These are phyloP conservation scores for Monosporascus sp. DNA, from an alignment of 2,329 filamentous ascomycete species.

Conservation along the genomic window DNA sequence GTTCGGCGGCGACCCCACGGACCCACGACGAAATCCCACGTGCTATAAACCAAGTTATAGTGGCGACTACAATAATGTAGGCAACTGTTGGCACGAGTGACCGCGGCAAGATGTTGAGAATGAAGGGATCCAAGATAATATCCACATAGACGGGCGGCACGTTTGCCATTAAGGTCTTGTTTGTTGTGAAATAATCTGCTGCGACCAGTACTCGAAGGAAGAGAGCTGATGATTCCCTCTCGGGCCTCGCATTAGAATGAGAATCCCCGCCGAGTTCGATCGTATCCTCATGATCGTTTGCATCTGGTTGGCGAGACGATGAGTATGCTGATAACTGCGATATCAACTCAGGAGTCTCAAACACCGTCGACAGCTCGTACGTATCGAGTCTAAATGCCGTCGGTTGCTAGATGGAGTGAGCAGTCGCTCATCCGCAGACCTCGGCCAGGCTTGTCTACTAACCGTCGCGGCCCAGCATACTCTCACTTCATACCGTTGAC, in stretches of 20 bases:
- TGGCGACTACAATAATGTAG: slow-evolving; percentile 62
- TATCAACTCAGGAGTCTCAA: slow-evolving; percentile 57
- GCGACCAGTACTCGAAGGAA: slow-evolving; percentile 70
- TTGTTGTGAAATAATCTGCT: slow-evolving; percentile 78
- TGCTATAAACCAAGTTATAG: slow-evolving; percentile 39
- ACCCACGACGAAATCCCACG: slow-evolving; percentile 28
- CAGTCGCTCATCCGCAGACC: slow-evolving; percentile 3
- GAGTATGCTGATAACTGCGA: slow-evolving; percentile 61
- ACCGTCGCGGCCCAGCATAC: slow-evolving; percentile 93
- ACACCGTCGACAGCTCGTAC: slow-evolving; percentile 55
- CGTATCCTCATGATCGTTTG: slow-evolving; percentile 6
- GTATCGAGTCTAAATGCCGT: slow-evolving; percentile 69
- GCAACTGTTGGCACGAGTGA: slow-evolving; percentile 68
- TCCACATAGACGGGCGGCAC: slow-evolving; percentile 74
- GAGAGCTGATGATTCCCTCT: slow-evolving; percentile 45
- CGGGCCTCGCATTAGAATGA: slow-evolving; percentile 4
- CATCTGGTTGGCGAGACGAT: slow-evolving; percentile 37
- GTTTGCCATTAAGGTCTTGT: slow-evolving; percentile 67
- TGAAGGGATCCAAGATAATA: slow-evolving; percentile 78
- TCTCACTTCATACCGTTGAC: slow-evolving; percentile 81
- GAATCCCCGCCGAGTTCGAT: slow-evolving; percentile 5
- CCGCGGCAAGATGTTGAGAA: slow-evolving; percentile 71
- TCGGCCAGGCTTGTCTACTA: slow-evolving; percentile 32
- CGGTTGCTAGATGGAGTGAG: slow-evolving; percentile 61
- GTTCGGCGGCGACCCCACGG: slow-evolving; percentile 19